These are phyloP conservation scores for Macrolepiota albuminosa DNA, from an alignment of 768 basidiomycete genomes.

Conservation along the genomic window DNA sequence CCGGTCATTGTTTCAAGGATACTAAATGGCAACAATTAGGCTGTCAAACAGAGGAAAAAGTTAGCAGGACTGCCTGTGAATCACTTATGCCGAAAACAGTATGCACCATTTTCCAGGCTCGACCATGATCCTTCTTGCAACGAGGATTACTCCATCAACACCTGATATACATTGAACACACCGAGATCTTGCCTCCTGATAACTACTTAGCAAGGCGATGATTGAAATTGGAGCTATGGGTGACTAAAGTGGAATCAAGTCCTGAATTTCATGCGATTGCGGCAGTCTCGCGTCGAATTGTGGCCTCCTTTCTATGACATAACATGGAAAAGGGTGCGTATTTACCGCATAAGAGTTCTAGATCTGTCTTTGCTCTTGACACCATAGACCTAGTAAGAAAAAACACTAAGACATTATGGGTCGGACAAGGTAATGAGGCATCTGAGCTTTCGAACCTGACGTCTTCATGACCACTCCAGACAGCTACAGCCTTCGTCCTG, in stretches of 20 bases:
- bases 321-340: neutral
- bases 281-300: neutral
- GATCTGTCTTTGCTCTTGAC: neutral
- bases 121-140: neutral
- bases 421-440: neutral
- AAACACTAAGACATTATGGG: neutral
- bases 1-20: neutral
- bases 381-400: neutral
- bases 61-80: neutral
- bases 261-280: neutral
- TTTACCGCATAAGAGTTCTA: neutral
- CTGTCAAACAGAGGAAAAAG: neutral
- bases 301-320: neutral
- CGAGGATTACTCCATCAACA: neutral
- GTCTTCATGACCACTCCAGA: neutral
- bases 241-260: neutral
- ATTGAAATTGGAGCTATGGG: neutral
- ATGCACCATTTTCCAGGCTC: neutral
- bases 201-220: neutral
- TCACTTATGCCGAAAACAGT: neutral
- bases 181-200: neutral
- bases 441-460: neutral
- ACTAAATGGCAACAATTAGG: neutral
- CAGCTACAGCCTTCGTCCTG: neutral
- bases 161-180: too few species aligned